Evolutionary conservation across 805 yeast species (phyloP).

Genomic region (Suhomyces prunicola): DNA sequence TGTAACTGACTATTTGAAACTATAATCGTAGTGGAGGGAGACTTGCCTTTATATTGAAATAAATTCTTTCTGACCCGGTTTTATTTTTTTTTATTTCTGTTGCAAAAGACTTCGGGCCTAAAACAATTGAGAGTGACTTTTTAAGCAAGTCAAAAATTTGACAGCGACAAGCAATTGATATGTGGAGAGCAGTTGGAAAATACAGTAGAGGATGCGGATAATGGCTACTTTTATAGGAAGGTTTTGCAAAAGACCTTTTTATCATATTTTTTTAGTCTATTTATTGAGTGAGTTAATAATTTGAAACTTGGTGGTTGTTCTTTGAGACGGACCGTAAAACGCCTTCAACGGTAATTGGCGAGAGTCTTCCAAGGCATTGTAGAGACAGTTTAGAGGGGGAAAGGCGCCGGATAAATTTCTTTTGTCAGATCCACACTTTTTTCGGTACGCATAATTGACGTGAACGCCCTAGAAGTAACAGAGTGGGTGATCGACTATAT

Average conservation of each 20-base stretch:
- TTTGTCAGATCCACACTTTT: constrained; percentile 7
- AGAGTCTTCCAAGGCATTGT: background rate
- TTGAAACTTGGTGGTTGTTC: background rate
- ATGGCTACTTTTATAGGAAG: background rate
- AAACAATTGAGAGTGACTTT: background rate
- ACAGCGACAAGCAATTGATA: background rate
- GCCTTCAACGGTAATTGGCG: background rate
- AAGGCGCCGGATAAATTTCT: background rate
- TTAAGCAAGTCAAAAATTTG: background rate
- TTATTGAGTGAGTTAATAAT: background rate
- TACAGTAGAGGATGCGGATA: background rate
- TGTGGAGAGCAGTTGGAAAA: background rate
- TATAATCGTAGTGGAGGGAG: background rate
- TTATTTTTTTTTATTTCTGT: background rate
- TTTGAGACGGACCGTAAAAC: background rate
- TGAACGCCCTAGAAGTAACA: background rate
- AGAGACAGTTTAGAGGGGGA: background rate
- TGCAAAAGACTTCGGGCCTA: background rate
- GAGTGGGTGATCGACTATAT: background rate
- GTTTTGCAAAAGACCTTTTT: background rate
- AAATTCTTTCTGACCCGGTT: background rate
- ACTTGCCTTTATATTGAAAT: background rate
- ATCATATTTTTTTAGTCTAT: background rate
- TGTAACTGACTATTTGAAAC: background rate
- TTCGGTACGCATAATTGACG: background rate